phyloP scores from a whole-genome alignment of 2,329 filamentous ascomycete species.

The Ophiosphaerella korrae region DNA sequence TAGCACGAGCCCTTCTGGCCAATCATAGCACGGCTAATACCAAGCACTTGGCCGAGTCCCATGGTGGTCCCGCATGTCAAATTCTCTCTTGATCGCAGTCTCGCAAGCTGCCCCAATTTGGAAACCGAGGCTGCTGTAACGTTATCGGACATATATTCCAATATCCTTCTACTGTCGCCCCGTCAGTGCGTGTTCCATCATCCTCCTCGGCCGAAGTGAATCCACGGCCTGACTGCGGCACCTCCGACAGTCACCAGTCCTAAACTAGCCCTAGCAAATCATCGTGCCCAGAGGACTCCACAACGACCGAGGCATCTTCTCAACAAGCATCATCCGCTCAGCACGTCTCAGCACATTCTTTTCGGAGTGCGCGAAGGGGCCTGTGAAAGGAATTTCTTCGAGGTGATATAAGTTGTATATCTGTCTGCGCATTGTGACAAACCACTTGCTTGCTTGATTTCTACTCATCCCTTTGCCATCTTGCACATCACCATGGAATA shows the following conservation, averaged over 20 bases:
- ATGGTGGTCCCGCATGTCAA: too few relatives aligned
- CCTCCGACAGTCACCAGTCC: conserved; percentile 4
- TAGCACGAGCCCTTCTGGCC: too few relatives aligned
- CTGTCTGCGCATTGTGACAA: neutral
- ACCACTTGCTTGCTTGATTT: neutral
- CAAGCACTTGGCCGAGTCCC: neutral
- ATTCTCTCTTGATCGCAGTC: too few relatives aligned
- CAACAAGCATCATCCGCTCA: conserved; percentile 4
- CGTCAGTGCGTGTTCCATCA: neutral
- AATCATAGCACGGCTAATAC: neutral
- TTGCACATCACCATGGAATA: conserved; percentile 34
- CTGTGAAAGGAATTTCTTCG: conserved; percentile 4
- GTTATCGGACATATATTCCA: neutral
- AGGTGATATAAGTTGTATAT: conserved; percentile 10
- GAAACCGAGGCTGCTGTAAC: neutral
- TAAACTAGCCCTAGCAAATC: conserved; percentile 17
- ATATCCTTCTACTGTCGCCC: neutral
- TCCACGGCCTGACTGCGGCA: conserved; percentile 8
- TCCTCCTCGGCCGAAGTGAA: conserved; percentile 8
- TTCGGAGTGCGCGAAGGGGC: conserved; percentile 13
- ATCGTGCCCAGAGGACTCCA: conserved; percentile 7
- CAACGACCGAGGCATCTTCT: conserved; percentile 28
- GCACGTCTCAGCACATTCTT: conserved; percentile 3
- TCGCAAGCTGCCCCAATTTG: neutral
- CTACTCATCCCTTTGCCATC: neutral